Evolutionary conservation across 805 yeast genomes (phyloP).

Genomic region (Candida quercuum): DNA sequence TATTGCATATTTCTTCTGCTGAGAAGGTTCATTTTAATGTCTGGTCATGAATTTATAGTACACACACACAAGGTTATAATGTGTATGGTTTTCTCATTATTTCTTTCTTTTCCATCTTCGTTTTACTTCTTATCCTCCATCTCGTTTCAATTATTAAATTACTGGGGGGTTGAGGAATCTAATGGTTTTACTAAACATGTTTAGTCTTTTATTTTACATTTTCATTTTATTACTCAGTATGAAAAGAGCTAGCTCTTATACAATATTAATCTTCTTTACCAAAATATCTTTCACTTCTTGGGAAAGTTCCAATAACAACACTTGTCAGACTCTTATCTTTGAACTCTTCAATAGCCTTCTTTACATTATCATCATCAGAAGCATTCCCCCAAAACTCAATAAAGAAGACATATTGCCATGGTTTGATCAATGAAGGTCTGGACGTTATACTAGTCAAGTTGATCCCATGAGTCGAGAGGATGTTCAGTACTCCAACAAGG

Average conservation of each 20-base stretch:
- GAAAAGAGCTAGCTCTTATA: neutral
- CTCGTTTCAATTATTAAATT: too few species aligned
- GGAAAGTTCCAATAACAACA: slow-evolving; percentile 56
- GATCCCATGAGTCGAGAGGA: slow-evolving; percentile 48
- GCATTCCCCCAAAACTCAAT: slow-evolving; percentile 56
- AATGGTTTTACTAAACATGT: too few species aligned
- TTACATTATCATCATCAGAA: slow-evolving; percentile 26
- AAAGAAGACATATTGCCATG: slow-evolving; percentile 83
- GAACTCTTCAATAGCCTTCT: slow-evolving; percentile 37
- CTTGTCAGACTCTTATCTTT: slow-evolving; percentile 40
- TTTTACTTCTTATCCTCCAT: neutral
- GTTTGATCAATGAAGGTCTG: slow-evolving; percentile 60
- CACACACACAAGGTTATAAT: too few species aligned
- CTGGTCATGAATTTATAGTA: too few species aligned
- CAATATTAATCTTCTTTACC: slow-evolving; percentile 2
- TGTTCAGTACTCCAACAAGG: slow-evolving; percentile 56
- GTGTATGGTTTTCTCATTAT: too few species aligned
- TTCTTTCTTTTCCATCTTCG: neutral
- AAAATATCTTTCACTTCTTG: slow-evolving; percentile 38
- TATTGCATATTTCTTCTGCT: too few species aligned
- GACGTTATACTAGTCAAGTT: slow-evolving; percentile 72
- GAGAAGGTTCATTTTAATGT: too few species aligned
- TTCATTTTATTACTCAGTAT: too few species aligned
- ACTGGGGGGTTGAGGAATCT: too few species aligned
- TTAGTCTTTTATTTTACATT: too few species aligned